Conservation (phyloP, 148 eudicot genomes). For the Rhododendron mucronatum region DNA sequence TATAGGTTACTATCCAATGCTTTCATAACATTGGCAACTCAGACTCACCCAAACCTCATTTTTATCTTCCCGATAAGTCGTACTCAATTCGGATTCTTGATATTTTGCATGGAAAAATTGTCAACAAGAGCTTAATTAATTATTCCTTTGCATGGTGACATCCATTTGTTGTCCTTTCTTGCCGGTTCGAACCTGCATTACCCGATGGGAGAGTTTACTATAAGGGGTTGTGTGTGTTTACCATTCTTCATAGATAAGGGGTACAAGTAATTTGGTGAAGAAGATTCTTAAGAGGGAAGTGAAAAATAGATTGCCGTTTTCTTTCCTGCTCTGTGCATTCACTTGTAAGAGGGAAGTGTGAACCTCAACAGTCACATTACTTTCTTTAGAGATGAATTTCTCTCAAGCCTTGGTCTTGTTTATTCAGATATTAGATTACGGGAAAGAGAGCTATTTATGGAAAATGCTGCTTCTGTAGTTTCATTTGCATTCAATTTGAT, state of each 20-base stretch:
- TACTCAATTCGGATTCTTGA: not conserved
- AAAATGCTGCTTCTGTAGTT: not conserved
- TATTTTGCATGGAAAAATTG: not conserved
- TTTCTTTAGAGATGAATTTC: not conserved
- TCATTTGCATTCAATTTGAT: not conserved
- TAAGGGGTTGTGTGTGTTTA: not conserved
- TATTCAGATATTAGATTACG: not conserved
- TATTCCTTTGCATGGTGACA: not conserved
- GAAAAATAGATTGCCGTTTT: not conserved
- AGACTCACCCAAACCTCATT: not conserved
- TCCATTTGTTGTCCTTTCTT: not conserved
- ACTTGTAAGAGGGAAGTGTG: not conserved
- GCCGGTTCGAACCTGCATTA: not conserved
- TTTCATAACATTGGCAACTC: not conserved
- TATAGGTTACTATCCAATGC: not conserved
- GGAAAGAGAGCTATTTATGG: not conserved
- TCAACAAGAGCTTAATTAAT: not conserved
- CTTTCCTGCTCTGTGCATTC: not conserved
- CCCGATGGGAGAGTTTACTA: not conserved
- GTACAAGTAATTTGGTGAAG: not conserved
- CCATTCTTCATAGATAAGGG: not conserved
- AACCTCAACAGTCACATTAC: not conserved
- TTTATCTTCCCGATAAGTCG: not conserved
- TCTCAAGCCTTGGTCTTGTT: not conserved
- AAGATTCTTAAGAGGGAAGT: not conserved